Evolutionary conservation across 2,329 filamentous ascomycete genomes (phyloP).

Genomic region (Raffaelea albimanens): DNA sequence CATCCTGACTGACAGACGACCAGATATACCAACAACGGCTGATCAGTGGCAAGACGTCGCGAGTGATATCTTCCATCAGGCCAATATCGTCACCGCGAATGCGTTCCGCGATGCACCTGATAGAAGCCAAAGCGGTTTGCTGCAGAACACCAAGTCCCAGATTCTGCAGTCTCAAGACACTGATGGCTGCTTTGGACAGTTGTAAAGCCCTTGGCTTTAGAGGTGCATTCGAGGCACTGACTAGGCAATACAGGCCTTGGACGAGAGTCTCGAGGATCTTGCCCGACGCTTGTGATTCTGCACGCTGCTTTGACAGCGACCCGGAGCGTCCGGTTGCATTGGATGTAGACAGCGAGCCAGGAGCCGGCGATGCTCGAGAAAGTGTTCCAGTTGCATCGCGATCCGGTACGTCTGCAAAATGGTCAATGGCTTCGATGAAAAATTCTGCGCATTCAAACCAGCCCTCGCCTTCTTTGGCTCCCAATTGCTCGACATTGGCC

Average conservation of each 20-base stretch:
- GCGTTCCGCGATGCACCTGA: constrained; percentile 61
- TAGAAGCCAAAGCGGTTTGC: constrained; percentile 61
- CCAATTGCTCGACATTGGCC: constrained; percentile 72
- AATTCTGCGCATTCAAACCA: constrained; percentile 67
- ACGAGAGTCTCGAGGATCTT: constrained; percentile 45
- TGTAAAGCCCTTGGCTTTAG: constrained; percentile 44
- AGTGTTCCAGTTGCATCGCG: constrained; percentile 17
- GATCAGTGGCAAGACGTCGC: constrained; percentile 60
- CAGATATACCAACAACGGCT: constrained; percentile 67
- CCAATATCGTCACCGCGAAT: constrained; percentile 59
- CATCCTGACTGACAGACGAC: constrained; percentile 48
- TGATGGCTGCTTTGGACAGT: constrained; percentile 46
- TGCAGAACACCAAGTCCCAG: constrained; percentile 55
- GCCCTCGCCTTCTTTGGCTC: constrained; percentile 40
- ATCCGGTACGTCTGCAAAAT: constrained; percentile 35
- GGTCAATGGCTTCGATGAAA: constrained; percentile 52
- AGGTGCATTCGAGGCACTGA: constrained; percentile 59
- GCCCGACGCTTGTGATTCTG: constrained; percentile 19
- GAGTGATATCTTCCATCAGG: constrained; percentile 50
- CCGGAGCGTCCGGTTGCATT: constrained; percentile 22
- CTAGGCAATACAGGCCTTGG: constrained; percentile 55
- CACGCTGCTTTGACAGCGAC: constrained; percentile 14
- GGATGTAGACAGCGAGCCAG: constrained; percentile 22
- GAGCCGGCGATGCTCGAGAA: constrained; percentile 38
- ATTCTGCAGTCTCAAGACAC: constrained; percentile 50